These are phyloP conservation scores for Suillus tomentosus DNA, from an alignment of 768 basidiomycete species.

Conservation along the genomic window DNA sequence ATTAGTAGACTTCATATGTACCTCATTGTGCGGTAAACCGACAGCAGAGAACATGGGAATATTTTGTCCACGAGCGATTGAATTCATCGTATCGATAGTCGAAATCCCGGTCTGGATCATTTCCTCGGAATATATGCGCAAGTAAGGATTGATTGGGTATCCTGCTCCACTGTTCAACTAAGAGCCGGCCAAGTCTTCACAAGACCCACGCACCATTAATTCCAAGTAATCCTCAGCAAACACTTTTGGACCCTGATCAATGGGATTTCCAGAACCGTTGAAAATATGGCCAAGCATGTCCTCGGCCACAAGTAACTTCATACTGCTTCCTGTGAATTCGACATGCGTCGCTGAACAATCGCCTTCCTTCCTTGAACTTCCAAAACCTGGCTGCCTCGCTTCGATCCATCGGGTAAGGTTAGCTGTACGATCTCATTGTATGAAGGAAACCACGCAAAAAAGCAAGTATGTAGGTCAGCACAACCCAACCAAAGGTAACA, in stretches of 20 bases:
- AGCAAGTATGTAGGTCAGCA: conserved; percentile 17
- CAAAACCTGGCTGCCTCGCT: conserved; percentile 95
- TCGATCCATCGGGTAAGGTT: conserved; percentile 92
- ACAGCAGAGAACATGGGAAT: conserved; percentile 99
- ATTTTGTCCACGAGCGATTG: conserved; percentile 99
- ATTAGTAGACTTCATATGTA: conserved; percentile 29
- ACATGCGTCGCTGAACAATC: conserved; percentile 95
- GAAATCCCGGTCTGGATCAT: conserved; percentile 99
- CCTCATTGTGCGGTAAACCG: conserved; percentile 98
- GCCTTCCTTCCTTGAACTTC: conserved; percentile 99
- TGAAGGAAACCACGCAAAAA: conserved; percentile 74
- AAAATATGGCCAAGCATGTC: conserved; percentile 99
- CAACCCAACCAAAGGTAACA: conserved; percentile 7
- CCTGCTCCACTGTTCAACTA: conserved; percentile 48
- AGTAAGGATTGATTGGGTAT: conserved; percentile 96
- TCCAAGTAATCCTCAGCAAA: conserved; percentile 99
- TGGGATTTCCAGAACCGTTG: conserved; percentile 97
- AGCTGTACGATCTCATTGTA: conserved; percentile 98
- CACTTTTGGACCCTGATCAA: conserved; percentile 98
- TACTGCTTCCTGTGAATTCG: conserved; percentile 96
- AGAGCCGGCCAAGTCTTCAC: conserved; percentile 1
- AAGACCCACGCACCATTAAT: conserved; percentile 79
- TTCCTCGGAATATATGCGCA: conserved; percentile 99
- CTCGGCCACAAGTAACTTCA: conserved; percentile 98
- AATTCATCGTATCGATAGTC: conserved; percentile 97